Conservation (phyloP, 768 basidiomycete species). For the Tulasnella calospora region DNA sequence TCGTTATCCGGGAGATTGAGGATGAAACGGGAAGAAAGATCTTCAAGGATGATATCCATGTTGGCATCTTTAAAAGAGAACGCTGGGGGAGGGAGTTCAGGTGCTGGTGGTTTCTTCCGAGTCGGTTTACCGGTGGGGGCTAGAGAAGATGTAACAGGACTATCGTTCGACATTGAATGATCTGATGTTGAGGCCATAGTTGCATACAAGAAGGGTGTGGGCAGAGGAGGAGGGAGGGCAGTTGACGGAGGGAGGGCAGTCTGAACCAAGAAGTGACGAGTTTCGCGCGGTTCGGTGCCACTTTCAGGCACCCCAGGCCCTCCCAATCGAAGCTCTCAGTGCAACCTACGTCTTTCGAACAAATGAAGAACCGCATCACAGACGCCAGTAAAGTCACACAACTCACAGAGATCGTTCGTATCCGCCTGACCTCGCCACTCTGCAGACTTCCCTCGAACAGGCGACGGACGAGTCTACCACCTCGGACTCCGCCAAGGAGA, state of each 20-base stretch:
- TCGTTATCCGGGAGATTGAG: conserved; percentile 94
- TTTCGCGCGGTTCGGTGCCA: conserved; percentile 12
- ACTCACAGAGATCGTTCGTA: not conserved
- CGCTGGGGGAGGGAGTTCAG: conserved; percentile 21
- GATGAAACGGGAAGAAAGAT: conserved; percentile 92
- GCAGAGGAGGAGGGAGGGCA: not conserved
- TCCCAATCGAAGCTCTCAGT: not conserved
- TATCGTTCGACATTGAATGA: not conserved
- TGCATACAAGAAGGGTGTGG: not conserved
- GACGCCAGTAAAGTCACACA: conserved; percentile 12
- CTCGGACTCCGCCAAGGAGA: conserved; percentile 70
- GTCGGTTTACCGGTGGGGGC: not conserved
- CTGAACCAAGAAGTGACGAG: not conserved
- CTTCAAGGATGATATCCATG: conserved; percentile 83
- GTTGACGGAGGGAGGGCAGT: not conserved
- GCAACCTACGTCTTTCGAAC: not conserved
- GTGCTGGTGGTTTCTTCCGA: conserved; percentile 22
- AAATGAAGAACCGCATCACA: conserved; percentile 10
- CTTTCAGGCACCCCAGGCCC: not conserved
- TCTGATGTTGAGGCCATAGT: not conserved
- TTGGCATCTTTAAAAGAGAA: conserved; percentile 65
- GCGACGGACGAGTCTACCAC: conserved; percentile 72
- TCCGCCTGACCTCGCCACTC: not conserved
- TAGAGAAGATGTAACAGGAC: not conserved
- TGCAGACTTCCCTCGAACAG: conserved; percentile 70